These are phyloP conservation scores for Aechmea fasciata DNA, from an alignment of 176 grass and related monocot species.

Conservation along the genomic window DNA sequence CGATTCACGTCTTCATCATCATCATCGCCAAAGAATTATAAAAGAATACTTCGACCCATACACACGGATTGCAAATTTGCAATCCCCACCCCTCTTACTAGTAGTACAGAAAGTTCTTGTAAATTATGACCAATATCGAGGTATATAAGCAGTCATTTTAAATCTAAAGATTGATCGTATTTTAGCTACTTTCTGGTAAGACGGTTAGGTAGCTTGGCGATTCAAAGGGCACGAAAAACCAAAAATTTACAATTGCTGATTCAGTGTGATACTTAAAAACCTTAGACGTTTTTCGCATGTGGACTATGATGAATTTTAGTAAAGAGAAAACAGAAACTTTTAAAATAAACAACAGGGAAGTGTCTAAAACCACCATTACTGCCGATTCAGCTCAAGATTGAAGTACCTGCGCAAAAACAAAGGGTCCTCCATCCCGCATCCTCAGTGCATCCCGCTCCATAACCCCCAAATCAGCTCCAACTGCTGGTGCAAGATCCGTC, in stretches of 20 bases:
- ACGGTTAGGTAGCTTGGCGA: not conserved
- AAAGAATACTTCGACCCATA: not conserved
- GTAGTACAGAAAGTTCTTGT: too few relatives aligned
- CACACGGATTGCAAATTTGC: not conserved
- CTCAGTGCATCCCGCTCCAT: constrained; percentile 80
- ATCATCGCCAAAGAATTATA: not conserved
- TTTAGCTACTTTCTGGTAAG: too few relatives aligned
- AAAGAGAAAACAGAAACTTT: not conserved
- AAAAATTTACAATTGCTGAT: not conserved
- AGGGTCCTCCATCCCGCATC: constrained; percentile 90
- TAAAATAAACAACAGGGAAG: too few relatives aligned
- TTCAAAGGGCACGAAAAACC: not conserved
- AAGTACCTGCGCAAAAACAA: constrained; percentile 81
- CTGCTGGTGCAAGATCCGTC: constrained; percentile 72
- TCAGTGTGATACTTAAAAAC: not conserved
- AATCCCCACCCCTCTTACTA: not conserved
- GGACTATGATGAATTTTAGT: not conserved
- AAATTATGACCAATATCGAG: too few relatives aligned
- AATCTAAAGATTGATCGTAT: too few relatives aligned
- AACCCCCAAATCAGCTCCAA: constrained; percentile 71
- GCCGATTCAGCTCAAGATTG: not conserved
- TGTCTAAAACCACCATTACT: too few relatives aligned
- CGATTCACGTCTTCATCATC: not conserved
- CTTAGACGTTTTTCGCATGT: not conserved
- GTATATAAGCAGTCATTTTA: too few relatives aligned